Percentiles rank a stretch among this genome's conserved stretches.
Evolutionary conservation across 805 yeast genomes (phyloP).

Genomic region (Gaillardinia entomophila): DNA sequence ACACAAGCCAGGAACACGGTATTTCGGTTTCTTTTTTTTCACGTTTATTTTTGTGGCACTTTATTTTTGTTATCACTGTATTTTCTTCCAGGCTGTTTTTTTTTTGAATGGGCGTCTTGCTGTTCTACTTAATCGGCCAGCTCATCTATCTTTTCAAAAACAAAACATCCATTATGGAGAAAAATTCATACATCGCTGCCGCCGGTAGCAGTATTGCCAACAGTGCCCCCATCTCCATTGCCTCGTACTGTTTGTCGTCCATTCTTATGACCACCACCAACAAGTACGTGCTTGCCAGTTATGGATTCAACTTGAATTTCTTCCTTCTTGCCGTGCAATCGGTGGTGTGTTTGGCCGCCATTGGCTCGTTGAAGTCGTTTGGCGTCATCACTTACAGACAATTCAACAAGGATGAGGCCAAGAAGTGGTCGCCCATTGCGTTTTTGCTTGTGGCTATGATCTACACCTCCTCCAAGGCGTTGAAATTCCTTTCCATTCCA

Average conservation of each 20-base stretch:
- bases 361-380: conserved; percentile 64
- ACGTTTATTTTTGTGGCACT: conserved; percentile 1
- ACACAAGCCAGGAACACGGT: no score
- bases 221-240: conserved; percentile 63
- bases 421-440: conserved; percentile 94
- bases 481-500: conserved; percentile 86
- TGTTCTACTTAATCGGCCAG: conserved; percentile 34
- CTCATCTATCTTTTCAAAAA: conserved; percentile 22
- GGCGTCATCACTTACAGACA: conserved; percentile 84
- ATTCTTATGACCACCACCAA: conserved; percentile 97
- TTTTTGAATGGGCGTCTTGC: conserved; percentile 34
- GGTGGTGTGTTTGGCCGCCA: conserved; percentile 70
- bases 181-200: conserved; percentile 17
- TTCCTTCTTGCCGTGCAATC: conserved; percentile 86
- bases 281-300: conserved; percentile 83
- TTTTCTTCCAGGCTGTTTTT: neutral
- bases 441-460: conserved; percentile 86
- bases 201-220: conserved; percentile 35
- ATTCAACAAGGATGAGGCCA: conserved; percentile 80
- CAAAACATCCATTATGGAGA: conserved; percentile 22
- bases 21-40: no score
- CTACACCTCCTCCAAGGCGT: conserved; percentile 92
- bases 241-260: conserved; percentile 87
- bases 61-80: neutral
- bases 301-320: conserved; percentile 73